Base-by-base conservation (phyloP, 352 stramenopile species). In the Phytophthora podocarpi region DNA sequence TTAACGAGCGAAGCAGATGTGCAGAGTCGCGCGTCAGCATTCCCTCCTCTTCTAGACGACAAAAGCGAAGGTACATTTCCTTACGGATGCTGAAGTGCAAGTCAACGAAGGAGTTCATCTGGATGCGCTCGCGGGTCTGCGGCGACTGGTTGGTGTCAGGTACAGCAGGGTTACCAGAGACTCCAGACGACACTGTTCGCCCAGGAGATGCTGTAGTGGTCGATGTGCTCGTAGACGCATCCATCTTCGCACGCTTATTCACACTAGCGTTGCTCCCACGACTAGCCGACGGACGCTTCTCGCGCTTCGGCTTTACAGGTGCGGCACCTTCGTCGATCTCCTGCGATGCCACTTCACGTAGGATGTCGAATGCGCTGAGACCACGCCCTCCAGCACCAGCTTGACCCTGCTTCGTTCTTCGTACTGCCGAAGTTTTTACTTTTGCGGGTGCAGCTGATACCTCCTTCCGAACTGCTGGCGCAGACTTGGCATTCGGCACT, bases 1-100 rank as follows among this genome's bases (percentile, higher is more conserved):
- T 93, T 41, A 92, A 75, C 41, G 80, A 77, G 13, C 84, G 82
- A 46, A 95, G 65, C 53, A 90, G 39, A 62, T 91, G 82, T 13
- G 86, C 86, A 16, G 78, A 82, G 42, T 95, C 86, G 13, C 77
- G 73, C 28, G 79, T 76, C 18, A 95, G 32, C 52, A 88, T 76
- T 1, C 82, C 78, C 24, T 91, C 79, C 31, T 95, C 85, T 54
- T 95, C 86, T 21, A 95, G 63, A 27, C 74, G 62, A 42, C 86
- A 95, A 56, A 95, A 91, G 18, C 80, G 75, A 47, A 93, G 47
- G 42, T 95, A 95, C 86, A 95, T 95, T 54, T 95, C 86, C 67
- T 93, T 91, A 28, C 86, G 84, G 47, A 93, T 91, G 51, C 70
- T 85, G 54, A 93, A 95, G 56, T 95, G 84, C 61, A 92, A 61